phyloP scores from a whole-genome alignment of 768 basidiomycete species.

The Tephrocybe sp. region DNA sequence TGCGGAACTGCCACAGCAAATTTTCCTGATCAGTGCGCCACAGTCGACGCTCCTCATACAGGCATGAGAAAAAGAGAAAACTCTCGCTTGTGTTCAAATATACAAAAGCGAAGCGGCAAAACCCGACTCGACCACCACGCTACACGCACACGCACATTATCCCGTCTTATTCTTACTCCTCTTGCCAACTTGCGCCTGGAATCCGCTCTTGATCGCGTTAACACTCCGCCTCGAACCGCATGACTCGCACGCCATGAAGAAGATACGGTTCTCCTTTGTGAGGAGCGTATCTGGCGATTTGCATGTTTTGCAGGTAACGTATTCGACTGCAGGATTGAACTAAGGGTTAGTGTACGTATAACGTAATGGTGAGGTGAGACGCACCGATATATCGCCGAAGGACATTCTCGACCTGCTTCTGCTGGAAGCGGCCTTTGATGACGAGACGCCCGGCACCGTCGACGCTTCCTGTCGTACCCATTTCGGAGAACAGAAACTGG shows the following conservation, averaged over 20 bases:
- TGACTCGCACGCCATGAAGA: conserved; percentile 94
- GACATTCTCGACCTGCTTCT: conserved; percentile 98
- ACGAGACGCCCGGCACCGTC: conserved; percentile 91
- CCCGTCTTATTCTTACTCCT: conserved; percentile 81
- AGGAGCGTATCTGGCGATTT: conserved; percentile 97
- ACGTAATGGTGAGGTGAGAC: conserved; percentile 24
- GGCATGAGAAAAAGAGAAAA: too few species aligned
- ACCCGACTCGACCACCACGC: too few species aligned
- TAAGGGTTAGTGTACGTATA: neutral
- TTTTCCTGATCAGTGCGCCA: too few species aligned
- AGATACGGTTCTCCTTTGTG: conserved; percentile 97
- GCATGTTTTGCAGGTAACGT: conserved; percentile 99
- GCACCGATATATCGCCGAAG: conserved; percentile 93
- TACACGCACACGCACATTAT: conserved; percentile 27
- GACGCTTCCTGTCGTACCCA: conserved; percentile 96
- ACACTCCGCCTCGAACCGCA: conserved; percentile 92
- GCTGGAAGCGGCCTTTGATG: conserved; percentile 97
- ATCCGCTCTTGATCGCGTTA: conserved; percentile 97
- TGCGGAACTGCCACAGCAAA: too few species aligned
- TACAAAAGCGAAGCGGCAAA: too few species aligned
- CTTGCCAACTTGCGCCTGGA: conserved; percentile 93
- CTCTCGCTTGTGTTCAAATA: too few species aligned
- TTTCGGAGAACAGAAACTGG: conserved; percentile 93
- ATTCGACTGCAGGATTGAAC: conserved; percentile 66
- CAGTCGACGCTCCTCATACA: too few species aligned